Percentiles rank a stretch among this genome's conserved stretches.
Conservation (phyloP, 2,329 filamentous ascomycete species). For the Fusarium torreyae region DNA sequence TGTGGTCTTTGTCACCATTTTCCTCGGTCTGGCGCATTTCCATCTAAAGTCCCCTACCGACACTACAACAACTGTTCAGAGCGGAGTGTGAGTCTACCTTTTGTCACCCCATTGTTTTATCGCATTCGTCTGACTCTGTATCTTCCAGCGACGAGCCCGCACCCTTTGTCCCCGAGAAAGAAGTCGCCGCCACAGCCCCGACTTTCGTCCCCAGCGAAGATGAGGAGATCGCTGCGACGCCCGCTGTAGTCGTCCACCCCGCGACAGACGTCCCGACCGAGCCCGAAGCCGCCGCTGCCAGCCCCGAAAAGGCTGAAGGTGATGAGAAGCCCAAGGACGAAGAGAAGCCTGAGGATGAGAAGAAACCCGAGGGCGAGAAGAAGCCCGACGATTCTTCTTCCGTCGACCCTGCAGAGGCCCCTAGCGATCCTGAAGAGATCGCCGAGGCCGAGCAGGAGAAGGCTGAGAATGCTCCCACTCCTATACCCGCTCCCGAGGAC, state of each 20-base stretch:
- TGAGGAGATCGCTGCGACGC: conserved; percentile 11
- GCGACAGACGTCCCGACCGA: conserved; percentile 7
- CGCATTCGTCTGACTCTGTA: neutral
- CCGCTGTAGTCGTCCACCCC: conserved; percentile 6
- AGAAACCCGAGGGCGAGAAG: neutral
- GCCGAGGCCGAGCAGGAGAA: conserved; percentile 11
- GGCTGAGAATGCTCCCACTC: conserved; percentile 1
- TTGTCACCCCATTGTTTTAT: neutral
- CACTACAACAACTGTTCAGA: conserved; percentile 1
- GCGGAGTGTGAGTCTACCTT: conserved; percentile 19
- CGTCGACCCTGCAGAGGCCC: conserved; percentile 19
- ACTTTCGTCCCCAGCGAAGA: conserved; percentile 27
- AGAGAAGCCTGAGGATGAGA: neutral
- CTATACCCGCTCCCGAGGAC: neutral
- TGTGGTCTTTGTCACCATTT: conserved; percentile 32
- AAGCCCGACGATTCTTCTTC: no score
- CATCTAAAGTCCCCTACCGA: conserved; percentile 26
- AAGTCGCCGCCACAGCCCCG: conserved; percentile 19
- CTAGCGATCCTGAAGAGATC: conserved; percentile 23
- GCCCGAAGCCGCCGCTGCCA: neutral
- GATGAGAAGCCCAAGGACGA: neutral
- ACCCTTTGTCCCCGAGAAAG: conserved; percentile 31
- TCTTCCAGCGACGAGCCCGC: conserved; percentile 19
- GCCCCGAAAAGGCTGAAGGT: neutral
- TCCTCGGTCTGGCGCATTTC: conserved; percentile 34